Conservation (phyloP, 2,329 filamentous ascomycete genomes). For the Cladosporium cucumerinum region DNA sequence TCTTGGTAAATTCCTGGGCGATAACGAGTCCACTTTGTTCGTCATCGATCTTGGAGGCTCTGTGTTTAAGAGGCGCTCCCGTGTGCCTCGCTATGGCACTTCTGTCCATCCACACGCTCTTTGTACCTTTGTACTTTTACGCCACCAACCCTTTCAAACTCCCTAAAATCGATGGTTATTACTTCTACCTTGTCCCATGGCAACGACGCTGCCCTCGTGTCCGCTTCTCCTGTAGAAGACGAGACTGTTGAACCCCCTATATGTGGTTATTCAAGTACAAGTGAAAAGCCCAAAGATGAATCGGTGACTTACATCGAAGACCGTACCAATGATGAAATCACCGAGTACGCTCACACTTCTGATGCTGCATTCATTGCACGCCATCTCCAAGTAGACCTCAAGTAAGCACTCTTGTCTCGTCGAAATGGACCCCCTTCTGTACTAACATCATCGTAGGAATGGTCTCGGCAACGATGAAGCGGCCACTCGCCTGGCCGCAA, state of each 20-base stretch:
- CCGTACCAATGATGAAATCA: slow-evolving; percentile 7
- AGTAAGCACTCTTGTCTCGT: not conserved
- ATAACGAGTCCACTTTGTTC: not conserved
- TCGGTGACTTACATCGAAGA: slow-evolving; percentile 16
- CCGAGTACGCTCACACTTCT: slow-evolving; percentile 12
- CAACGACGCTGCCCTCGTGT: slow-evolving; percentile 8
- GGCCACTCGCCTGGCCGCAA: slow-evolving; percentile 9
- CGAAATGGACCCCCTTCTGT: not conserved
- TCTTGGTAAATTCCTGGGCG: slow-evolving; percentile 14
- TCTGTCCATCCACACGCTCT: not conserved
- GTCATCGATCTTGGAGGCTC: not conserved
- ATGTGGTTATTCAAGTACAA: slow-evolving; percentile 7
- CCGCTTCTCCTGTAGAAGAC: slow-evolving; percentile 12
- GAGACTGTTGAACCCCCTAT: slow-evolving; percentile 12
- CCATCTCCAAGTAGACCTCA: slow-evolving; percentile 8
- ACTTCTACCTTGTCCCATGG: slow-evolving; percentile 11
- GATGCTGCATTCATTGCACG: slow-evolving; percentile 2
- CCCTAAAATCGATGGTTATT: slow-evolving; percentile 13
- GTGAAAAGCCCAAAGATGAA: slow-evolving; percentile 8
- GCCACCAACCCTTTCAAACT: not conserved
- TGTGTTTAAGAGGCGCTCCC: slow-evolving; percentile 13
- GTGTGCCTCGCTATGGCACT: not conserved
- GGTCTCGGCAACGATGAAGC: slow-evolving; percentile 14
- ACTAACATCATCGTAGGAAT: not conserved
- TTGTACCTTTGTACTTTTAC: slow-evolving; percentile 12